These are phyloP conservation scores for Tetrapisispora arboricola DNA, from an alignment of 805 yeast species.

Conservation along the genomic window DNA sequence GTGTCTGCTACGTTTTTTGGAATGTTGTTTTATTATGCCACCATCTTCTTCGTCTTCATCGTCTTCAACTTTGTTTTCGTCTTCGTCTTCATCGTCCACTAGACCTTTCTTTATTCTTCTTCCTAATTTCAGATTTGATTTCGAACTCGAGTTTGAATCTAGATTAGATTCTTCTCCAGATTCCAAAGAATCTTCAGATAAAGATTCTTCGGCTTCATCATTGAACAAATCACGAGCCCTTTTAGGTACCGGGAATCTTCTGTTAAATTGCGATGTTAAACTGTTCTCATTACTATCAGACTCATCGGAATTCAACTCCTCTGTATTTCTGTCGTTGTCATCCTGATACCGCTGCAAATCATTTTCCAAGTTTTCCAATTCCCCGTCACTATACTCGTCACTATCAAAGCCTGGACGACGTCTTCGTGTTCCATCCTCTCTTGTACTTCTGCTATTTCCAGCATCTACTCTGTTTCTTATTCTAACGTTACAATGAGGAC, in stretches of 20 bases:
- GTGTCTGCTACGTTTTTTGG: background rate
- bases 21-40: background rate
- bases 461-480: conserved; percentile 27
- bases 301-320: conserved; percentile 4
- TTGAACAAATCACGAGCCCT: conserved; percentile 2
- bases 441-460: conserved; percentile 1
- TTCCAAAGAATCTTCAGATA: too few relatives aligned
- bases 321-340: conserved; percentile 4
- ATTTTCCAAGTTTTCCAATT: conserved; percentile 9
- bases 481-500: conserved; percentile 57
- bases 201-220: conserved; percentile 7
- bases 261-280: conserved; percentile 1
- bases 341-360: conserved; percentile 5
- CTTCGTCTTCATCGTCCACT: conserved; percentile 9
- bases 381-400: conserved; percentile 23
- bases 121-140: background rate
- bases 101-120: conserved; percentile 5
- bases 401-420: conserved; percentile 7
- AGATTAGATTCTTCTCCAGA: conserved; percentile 8
- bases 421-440: background rate
- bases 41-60: conserved; percentile 4
- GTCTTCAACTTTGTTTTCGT: conserved; percentile 4
- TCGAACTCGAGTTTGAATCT: background rate
- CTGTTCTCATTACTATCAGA: conserved; percentile 1
- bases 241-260: conserved; percentile 1